Conservation (phyloP, 352 stramenopile genomes). For the Pilasporangium apinafurcum region DNA sequence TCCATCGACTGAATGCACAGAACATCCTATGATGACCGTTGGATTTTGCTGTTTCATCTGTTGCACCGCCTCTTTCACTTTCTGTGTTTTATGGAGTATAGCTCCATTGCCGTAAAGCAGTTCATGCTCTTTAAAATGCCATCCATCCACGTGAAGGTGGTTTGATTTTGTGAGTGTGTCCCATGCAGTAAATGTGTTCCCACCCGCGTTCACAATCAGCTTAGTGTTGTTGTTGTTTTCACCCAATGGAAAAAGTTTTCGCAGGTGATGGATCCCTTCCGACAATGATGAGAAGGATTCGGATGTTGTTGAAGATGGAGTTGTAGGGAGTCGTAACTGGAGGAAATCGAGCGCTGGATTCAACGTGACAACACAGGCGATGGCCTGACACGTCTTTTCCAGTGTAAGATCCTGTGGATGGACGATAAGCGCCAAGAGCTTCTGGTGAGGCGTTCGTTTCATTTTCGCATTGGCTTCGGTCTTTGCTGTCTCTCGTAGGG, state of each 20-base stretch:
- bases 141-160: conserved; percentile 3
- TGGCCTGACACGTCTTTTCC: neutral
- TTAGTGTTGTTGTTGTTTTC: too few relatives aligned
- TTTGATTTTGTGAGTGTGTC: neutral
- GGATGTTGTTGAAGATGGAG: too few relatives aligned
- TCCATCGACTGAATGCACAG: conserved; percentile 25
- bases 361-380: neutral
- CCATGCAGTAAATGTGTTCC: neutral
- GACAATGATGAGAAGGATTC: too few relatives aligned
- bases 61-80: too few relatives aligned
- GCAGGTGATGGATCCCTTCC: too few relatives aligned
- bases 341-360: conserved; percentile 16
- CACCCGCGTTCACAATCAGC: conserved; percentile 12
- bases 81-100: too few relatives aligned
- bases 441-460: conserved; percentile 1
- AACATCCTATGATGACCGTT: conserved; percentile 19
- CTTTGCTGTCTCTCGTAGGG: neutral
- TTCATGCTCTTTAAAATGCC: conserved; percentile 21
- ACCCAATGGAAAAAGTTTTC: too few relatives aligned
- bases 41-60: neutral
- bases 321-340: conserved; percentile 16
- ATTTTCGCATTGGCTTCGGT: conserved; percentile 1
- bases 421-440: conserved; percentile 18
- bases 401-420: conserved; percentile 12
- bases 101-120: conserved; percentile 1